Evolutionary conservation across 768 basidiomycete genomes (phyloP).

Genomic region (Boletus sp.): DNA sequence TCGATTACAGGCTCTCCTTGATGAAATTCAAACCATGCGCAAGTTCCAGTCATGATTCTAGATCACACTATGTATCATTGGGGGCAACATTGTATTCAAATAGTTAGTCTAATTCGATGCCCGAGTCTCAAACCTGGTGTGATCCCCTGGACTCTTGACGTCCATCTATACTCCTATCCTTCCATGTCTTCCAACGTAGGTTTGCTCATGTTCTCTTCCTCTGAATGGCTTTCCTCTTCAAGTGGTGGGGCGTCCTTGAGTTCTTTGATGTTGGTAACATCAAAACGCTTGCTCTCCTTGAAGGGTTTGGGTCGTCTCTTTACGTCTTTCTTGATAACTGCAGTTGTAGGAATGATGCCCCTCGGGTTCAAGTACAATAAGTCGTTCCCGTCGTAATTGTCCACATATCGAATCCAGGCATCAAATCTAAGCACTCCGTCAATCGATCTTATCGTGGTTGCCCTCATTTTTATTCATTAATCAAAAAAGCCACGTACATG

Average conservation of each 20-base stretch:
- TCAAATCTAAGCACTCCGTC: constrained; percentile 55
- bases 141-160: not conserved
- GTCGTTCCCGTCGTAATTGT: constrained; percentile 74
- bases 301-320: constrained; percentile 58
- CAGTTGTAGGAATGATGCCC: constrained; percentile 69
- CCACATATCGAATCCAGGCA: constrained; percentile 76
- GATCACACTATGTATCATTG: not conserved
- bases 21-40: constrained; percentile 87
- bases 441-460: not conserved
- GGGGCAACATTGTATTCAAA: not conserved
- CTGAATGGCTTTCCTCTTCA: constrained; percentile 43
- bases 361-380: constrained; percentile 73
- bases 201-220: constrained; percentile 41
- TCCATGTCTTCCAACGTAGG: constrained; percentile 50
- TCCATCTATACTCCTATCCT: constrained; percentile 24
- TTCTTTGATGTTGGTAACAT: constrained; percentile 45
- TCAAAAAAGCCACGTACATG: constrained; percentile 49
- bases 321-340: constrained; percentile 59
- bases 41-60: constrained; percentile 72
- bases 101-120: not conserved
- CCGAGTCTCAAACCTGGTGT: not conserved
- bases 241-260: constrained; percentile 25
- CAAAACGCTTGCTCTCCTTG: constrained; percentile 65
- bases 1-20: constrained; percentile 71
- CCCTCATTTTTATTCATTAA: not conserved